These are phyloP conservation scores for Termitomyces sp. DNA, from an alignment of 768 basidiomycete species.

Conservation along the genomic window DNA sequence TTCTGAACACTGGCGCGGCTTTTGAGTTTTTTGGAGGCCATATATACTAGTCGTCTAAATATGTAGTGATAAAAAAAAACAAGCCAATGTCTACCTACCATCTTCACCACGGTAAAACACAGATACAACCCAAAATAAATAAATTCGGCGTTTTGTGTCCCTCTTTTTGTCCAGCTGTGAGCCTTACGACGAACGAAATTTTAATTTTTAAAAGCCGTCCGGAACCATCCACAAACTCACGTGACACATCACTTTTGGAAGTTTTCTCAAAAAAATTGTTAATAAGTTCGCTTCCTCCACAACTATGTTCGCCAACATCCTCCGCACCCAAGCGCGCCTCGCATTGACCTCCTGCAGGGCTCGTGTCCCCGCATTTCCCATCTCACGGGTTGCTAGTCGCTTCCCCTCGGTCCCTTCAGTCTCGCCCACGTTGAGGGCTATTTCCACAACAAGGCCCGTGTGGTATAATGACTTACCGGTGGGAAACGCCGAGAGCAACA, in stretches of 20 bases:
- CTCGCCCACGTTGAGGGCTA: conserved; percentile 8
- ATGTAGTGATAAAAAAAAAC: too few relatives aligned
- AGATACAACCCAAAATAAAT: too few relatives aligned
- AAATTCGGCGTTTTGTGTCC: too few relatives aligned
- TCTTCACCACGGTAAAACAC: too few relatives aligned
- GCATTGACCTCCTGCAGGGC: conserved; percentile 24
- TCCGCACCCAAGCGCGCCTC: conserved; percentile 32
- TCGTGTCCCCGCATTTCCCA: conserved; percentile 3
- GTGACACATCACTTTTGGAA: too few relatives aligned
- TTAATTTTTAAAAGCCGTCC: too few relatives aligned
- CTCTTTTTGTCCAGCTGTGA: too few relatives aligned
- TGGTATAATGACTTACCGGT: neutral
- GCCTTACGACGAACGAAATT: too few relatives aligned
- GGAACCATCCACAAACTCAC: neutral
- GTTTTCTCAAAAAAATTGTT: conserved; percentile 8
- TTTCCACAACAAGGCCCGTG: conserved; percentile 17
- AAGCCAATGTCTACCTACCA: too few relatives aligned
- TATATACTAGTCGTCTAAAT: too few relatives aligned
- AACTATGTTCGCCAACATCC: conserved; percentile 32
- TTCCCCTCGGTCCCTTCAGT: neutral
- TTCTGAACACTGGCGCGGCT: too few relatives aligned
- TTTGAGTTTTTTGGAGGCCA: too few relatives aligned
- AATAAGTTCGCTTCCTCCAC: neutral
- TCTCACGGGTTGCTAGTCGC: neutral
- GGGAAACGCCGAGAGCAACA: conserved; percentile 16